Conservation (phyloP, 2,329 filamentous ascomycete genomes). For the Diaporthe eres region DNA sequence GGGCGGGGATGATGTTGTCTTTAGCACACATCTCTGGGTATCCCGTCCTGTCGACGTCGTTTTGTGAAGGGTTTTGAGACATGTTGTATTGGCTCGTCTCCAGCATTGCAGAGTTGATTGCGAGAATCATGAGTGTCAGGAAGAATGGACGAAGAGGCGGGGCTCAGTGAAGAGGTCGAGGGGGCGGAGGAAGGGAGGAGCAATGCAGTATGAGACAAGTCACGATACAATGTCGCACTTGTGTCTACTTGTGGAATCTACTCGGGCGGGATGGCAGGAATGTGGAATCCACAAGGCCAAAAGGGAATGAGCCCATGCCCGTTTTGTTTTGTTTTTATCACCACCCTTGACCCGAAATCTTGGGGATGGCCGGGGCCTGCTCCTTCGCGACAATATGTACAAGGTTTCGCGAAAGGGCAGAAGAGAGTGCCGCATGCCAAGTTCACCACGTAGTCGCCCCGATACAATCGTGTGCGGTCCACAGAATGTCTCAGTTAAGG, state of each 20-base stretch:
- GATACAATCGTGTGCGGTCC: constrained; percentile 10
- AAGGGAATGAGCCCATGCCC: constrained; percentile 1
- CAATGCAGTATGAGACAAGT: constrained; percentile 32
- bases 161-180: background rate
- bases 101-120: constrained; percentile 13
- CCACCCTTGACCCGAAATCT: constrained; percentile 12
- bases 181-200: constrained; percentile 33
- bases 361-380: constrained; percentile 13
- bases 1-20: constrained; percentile 33
- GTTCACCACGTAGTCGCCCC: constrained; percentile 21
- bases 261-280: constrained; percentile 24
- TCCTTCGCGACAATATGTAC: constrained; percentile 20
- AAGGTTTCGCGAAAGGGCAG: constrained; percentile 25
- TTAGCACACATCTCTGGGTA: constrained; percentile 16
- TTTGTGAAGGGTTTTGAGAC: constrained; percentile 27
- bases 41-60: constrained; percentile 9
- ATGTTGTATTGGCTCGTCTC: constrained; percentile 29
- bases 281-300: constrained; percentile 24
- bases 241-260: constrained; percentile 23
- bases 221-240: constrained; percentile 36
- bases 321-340: constrained; percentile 36
- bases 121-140: background rate
- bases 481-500: constrained; percentile 35
- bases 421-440: constrained; percentile 6
- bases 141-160: constrained; percentile 1